A percentile compares a stretch with the other conserved stretches of the same genome.
Evolutionary conservation across 2,329 filamentous ascomycete species (phyloP).

Genomic region (Biscogniauxia marginata): DNA sequence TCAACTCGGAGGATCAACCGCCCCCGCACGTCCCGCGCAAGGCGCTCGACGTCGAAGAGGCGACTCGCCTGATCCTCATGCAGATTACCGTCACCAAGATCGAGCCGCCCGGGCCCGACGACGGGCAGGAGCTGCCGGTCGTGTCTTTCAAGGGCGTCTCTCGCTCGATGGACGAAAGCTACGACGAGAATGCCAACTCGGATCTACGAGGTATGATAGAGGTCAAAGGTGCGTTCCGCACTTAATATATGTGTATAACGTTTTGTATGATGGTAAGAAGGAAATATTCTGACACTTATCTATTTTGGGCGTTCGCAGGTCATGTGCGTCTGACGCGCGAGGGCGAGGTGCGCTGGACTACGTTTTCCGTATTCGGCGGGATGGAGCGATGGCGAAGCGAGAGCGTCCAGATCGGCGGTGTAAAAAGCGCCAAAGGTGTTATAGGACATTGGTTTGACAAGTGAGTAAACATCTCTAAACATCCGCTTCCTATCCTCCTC

Average conservation of each 20-base stretch:
- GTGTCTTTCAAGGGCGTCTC: constrained; percentile 67
- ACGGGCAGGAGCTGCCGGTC: constrained; percentile 59
- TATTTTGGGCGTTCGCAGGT: constrained; percentile 45
- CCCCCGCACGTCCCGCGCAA: constrained; percentile 44
- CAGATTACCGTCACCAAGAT: constrained; percentile 61
- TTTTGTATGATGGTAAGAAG: too few relatives aligned
- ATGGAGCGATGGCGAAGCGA: constrained; percentile 76
- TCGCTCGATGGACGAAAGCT: constrained; percentile 59
- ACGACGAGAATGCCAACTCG: constrained; percentile 69
- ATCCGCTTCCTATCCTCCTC: too few relatives aligned
- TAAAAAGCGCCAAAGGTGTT: constrained; percentile 63
- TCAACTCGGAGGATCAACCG: constrained; percentile 45
- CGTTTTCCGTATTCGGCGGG: constrained; percentile 60
- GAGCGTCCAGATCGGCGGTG: constrained; percentile 70
- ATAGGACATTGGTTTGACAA: constrained; percentile 78
- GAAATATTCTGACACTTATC: neutral
- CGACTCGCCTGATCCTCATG: constrained; percentile 69
- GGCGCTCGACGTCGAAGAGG: constrained; percentile 62
- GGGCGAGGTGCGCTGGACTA: constrained; percentile 74
- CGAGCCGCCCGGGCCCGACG: constrained; percentile 55
- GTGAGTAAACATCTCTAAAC: constrained; percentile 38
- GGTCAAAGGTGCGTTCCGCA: constrained; percentile 26
- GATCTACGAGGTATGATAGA: constrained; percentile 55
- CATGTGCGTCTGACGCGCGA: constrained; percentile 64
- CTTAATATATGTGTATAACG: too few relatives aligned